A percentile compares a stretch with the other conserved stretches of the same genome.
Conservation (phyloP, 106 monocot genomes). For the Dendrobium nobile region DNA sequence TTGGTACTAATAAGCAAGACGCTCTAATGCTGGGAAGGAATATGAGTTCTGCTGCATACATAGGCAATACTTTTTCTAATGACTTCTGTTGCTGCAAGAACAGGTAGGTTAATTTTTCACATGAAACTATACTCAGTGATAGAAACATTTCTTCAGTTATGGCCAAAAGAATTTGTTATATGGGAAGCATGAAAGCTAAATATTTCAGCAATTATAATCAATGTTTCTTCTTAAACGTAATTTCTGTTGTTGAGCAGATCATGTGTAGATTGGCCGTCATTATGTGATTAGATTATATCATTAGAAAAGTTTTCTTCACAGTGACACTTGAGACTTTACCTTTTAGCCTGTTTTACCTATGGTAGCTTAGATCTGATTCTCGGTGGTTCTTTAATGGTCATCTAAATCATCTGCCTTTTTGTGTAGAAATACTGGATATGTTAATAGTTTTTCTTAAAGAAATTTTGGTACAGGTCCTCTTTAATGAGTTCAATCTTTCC, state of each 20-base stretch:
- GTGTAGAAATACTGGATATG: no score
- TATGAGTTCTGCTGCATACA: constrained; percentile 20
- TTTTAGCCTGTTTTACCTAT: no score
- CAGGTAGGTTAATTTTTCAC: constrained; percentile 32
- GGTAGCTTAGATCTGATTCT: no score
- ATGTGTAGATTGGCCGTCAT: neutral
- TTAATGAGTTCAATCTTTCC: no score
- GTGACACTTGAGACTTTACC: no score
- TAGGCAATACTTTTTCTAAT: constrained; percentile 26
- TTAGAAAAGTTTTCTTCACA: no score
- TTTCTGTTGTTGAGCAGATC: neutral
- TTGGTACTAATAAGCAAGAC: constrained; percentile 29
- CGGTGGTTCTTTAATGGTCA: no score
- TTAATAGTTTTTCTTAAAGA: no score
- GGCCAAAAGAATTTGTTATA: neutral
- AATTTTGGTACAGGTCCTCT: no score
- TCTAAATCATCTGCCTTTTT: no score
- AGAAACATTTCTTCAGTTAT: neutral
- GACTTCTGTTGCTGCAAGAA: constrained; percentile 40
- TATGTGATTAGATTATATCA: neutral
- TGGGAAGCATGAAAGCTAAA: neutral
- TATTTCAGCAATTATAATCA: neutral
- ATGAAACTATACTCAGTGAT: neutral
- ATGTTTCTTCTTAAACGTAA: neutral
- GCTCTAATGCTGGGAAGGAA: constrained; percentile 17